Conservation (phyloP, 495 filamentous ascomycete species). For the Jackrogersella minutella region DNA sequence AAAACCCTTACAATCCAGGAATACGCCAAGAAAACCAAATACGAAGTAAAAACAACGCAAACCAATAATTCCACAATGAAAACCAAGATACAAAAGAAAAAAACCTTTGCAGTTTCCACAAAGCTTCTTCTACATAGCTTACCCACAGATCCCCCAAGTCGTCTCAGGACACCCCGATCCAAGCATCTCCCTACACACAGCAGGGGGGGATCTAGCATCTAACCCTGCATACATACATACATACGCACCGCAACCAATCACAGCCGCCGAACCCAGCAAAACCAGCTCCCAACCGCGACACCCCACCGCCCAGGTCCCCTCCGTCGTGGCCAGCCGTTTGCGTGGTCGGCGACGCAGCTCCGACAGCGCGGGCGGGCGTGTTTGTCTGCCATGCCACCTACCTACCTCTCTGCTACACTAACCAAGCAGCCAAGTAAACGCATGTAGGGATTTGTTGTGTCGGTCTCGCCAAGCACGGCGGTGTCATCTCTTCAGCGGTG, state of each 20-base stretch:
- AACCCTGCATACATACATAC: constrained; percentile 28
- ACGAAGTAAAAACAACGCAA: neutral
- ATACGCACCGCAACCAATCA: no score
- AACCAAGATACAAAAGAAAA: neutral
- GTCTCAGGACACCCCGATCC: neutral
- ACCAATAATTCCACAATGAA: neutral
- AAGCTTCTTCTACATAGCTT: no score
- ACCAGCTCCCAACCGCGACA: constrained; percentile 24
- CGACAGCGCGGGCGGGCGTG: constrained; percentile 1
- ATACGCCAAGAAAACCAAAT: neutral
- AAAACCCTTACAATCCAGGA: neutral
- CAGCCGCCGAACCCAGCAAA: neutral
- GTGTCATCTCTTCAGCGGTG: neutral
- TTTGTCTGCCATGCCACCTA: neutral
- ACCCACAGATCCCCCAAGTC: no score
- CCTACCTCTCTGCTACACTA: no score
- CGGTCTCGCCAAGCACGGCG: constrained; percentile 18
- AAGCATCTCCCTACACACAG: neutral
- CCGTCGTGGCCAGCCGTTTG: constrained; percentile 27
- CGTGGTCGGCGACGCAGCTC: neutral
- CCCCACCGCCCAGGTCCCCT: constrained; percentile 16
- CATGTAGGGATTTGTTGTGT: neutral
- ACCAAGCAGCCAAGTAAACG: no score
- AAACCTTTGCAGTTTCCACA: neutral
- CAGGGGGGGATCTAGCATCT: constrained; percentile 1